A percentile compares a stretch with the other conserved stretches of the same genome.
Evolutionary conservation across 768 basidiomycete species (phyloP).

Genomic region (Calvatia gigantea): DNA sequence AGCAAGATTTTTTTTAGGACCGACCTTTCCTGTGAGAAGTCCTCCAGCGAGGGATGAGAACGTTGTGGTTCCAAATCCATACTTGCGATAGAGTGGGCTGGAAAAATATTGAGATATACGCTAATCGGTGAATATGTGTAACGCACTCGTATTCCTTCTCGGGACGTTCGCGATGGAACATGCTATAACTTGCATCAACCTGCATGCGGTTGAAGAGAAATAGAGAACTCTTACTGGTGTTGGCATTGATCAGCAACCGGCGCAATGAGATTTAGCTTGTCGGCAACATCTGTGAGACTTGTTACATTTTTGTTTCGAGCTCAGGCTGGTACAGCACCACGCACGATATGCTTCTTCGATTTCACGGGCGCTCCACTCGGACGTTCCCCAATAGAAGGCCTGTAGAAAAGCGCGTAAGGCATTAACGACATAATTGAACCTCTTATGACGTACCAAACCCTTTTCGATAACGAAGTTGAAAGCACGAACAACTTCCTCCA

Average conservation of each 20-base stretch:
- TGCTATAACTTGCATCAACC: constrained; percentile 32
- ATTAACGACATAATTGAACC: neutral
- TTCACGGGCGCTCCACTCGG: constrained; percentile 72
- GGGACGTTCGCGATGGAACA: constrained; percentile 76
- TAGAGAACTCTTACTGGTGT: constrained; percentile 42
- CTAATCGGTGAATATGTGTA: neutral
- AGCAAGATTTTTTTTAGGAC: neutral
- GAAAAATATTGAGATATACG: neutral
- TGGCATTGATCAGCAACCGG: constrained; percentile 79
- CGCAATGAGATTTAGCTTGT: constrained; percentile 57
- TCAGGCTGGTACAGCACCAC: constrained; percentile 14
- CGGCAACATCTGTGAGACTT: constrained; percentile 56
- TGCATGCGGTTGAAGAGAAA: neutral
- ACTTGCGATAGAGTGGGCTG: constrained; percentile 62
- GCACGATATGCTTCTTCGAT: constrained; percentile 62
- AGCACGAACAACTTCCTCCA: constrained; percentile 74
- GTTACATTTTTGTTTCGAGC: neutral
- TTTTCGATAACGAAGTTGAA: constrained; percentile 72
- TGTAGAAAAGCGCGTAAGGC: constrained; percentile 12
- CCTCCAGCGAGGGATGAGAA: constrained; percentile 72
- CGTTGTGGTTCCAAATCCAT: constrained; percentile 67
- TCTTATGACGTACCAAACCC: constrained; percentile 49
- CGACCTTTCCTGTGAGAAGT: constrained; percentile 72
- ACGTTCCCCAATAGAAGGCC: constrained; percentile 70
- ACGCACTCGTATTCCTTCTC: constrained; percentile 72